A percentile compares a stretch with the other conserved stretches of the same genome.
These are phyloP conservation scores for Ogataea methylovora DNA, from an alignment of 805 yeast genomes.

Conservation along the genomic window DNA sequence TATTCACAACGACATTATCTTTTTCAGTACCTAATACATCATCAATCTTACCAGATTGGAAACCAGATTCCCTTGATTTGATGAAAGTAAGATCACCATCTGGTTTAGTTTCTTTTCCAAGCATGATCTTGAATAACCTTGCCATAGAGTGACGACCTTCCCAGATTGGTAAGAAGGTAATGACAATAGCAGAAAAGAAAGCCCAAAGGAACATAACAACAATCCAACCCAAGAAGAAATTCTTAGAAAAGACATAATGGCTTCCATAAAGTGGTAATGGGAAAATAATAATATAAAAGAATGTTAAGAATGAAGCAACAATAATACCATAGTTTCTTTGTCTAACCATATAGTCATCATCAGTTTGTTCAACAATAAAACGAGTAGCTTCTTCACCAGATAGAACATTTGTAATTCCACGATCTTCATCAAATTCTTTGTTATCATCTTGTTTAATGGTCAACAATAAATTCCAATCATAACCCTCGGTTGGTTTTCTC, in stretches of 20 bases:
- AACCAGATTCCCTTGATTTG: constrained; percentile 5
- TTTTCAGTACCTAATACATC: neutral
- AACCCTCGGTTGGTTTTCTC: constrained; percentile 38
- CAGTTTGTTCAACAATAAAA: constrained; percentile 12
- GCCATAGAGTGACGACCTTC: constrained; percentile 29
- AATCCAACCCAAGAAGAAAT: constrained; percentile 31
- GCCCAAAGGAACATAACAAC: constrained; percentile 33
- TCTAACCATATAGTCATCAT: constrained; percentile 17
- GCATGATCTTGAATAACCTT: constrained; percentile 8
- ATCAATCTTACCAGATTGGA: neutral
- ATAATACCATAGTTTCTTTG: constrained; percentile 21
- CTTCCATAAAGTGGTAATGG: constrained; percentile 36
- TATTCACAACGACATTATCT: neutral
- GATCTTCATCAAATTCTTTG: constrained; percentile 21
- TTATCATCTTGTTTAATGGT: constrained; percentile 36
- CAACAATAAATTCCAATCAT: constrained; percentile 44
- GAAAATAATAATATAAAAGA: constrained; percentile 21
- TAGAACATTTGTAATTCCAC: constrained; percentile 21
- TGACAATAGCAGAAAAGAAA: constrained; percentile 29
- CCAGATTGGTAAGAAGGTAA: constrained; percentile 37
- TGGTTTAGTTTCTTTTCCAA: constrained; percentile 9
- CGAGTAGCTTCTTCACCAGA: constrained; percentile 23
- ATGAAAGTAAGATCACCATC: constrained; percentile 2
- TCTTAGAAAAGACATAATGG: constrained; percentile 27
- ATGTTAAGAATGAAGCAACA: constrained; percentile 18